Percentiles rank a stretch among this genome's conserved stretches.
Evolutionary conservation across 1,284 basidiomycete genomes (phyloP).

Genomic region (Trametes pubescens): DNA sequence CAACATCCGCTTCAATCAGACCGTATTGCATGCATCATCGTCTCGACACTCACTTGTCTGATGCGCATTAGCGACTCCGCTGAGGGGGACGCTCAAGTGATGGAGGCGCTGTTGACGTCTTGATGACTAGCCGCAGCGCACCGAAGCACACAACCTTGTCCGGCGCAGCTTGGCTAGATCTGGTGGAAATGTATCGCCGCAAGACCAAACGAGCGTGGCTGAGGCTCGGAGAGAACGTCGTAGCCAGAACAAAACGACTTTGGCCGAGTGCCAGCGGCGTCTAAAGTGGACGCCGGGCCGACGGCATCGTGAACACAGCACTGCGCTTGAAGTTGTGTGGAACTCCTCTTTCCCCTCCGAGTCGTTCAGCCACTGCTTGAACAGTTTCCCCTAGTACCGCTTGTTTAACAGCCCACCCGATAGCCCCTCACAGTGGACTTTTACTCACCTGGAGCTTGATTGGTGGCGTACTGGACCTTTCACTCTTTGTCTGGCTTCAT

Average conservation of each 20-base stretch:
- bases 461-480: too few relatives aligned
- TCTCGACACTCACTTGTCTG: conserved; percentile 11
- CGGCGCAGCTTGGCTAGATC: not conserved
- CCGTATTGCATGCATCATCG: conserved; percentile 18
- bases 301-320: not conserved
- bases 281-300: not conserved
- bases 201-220: too few relatives aligned
- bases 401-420: not conserved
- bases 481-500: too few relatives aligned
- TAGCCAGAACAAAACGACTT: not conserved
- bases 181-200: too few relatives aligned
- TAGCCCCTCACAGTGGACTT: too few relatives aligned
- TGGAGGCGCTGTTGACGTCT: conserved; percentile 7
- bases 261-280: not conserved
- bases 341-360: not conserved
- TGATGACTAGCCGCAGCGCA: not conserved
- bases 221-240: not conserved
- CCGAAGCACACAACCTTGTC: not conserved
- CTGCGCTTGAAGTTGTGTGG: not conserved
- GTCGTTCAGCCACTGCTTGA: not conserved
- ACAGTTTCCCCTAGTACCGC: not conserved
- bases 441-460: too few relatives aligned
- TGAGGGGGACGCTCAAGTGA: conserved; percentile 3
- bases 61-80: conserved; percentile 10
- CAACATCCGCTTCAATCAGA: conserved; percentile 17